These are phyloP conservation scores for Spongispora temasekensis DNA, from an alignment of 1,284 basidiomycete species.

Conservation along the genomic window DNA sequence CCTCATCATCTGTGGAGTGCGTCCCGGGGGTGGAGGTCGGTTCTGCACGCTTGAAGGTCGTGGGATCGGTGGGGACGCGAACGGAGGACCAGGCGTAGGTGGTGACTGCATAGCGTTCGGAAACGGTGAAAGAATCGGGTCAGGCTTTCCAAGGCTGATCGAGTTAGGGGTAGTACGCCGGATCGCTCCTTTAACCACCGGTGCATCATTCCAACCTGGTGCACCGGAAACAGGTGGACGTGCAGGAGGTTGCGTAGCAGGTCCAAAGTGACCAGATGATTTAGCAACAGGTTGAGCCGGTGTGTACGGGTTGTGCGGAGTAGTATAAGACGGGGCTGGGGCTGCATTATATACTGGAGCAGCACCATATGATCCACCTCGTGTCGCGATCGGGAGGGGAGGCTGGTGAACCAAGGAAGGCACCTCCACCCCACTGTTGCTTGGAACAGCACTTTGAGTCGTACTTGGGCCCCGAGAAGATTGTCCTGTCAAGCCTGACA, in stretches of 20 bases:
- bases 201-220: conserved; percentile 90
- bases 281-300: conserved; percentile 13
- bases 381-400: conserved; percentile 11
- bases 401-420: conserved; percentile 3
- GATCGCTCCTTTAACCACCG: conserved; percentile 42
- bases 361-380: conserved; percentile 15
- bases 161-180: conserved; percentile 54
- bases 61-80: conserved; percentile 57
- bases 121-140: conserved; percentile 87
- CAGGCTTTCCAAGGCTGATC: conserved; percentile 52
- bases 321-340: conserved; percentile 24
- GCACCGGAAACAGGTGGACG: conserved; percentile 26
- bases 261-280: conserved; percentile 19
- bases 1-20: conserved; percentile 37
- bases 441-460: conserved; percentile 24
- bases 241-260: conserved; percentile 20
- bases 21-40: conserved; percentile 49
- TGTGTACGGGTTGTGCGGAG: conserved; percentile 40
- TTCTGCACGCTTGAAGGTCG: conserved; percentile 61
- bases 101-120: conserved; percentile 67
- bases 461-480: conserved; percentile 22
- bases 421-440: conserved; percentile 20
- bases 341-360: conserved; percentile 8
- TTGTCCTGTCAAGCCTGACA: conserved; percentile 51
- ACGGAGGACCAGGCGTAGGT: conserved; percentile 45